These are phyloP conservation scores for Chamaecyparis obtusa DNA, from an alignment of 75 land plant species.

Conservation along the genomic window DNA sequence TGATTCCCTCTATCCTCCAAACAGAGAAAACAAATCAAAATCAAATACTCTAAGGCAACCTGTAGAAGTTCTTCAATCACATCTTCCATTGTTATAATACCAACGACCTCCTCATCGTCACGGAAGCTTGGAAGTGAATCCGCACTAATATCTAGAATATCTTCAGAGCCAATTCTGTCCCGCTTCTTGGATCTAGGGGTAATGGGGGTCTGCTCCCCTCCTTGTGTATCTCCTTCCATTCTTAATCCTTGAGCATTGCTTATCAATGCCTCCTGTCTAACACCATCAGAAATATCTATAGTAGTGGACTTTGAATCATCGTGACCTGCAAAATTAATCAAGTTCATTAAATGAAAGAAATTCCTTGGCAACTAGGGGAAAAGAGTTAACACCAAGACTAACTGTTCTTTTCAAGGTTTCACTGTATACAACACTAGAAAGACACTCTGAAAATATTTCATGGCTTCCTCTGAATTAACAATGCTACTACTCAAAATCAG, in stretches of 20 bases:
- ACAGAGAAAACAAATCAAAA: not conserved
- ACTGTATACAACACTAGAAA: not conserved
- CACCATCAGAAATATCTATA: conserved; percentile 8
- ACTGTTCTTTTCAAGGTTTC: not conserved
- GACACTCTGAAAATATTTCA: not conserved
- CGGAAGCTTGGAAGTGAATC: conserved; percentile 37
- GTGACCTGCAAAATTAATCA: conserved; percentile 5
- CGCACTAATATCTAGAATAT: conserved; percentile 47
- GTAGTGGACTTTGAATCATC: not conserved
- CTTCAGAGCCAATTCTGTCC: conserved; percentile 40
- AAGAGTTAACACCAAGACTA: not conserved
- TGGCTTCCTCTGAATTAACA: not conserved
- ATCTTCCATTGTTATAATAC: conserved; percentile 82
- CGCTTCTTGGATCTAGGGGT: conserved; percentile 26
- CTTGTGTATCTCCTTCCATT: conserved; percentile 12
- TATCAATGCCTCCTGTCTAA: not conserved
- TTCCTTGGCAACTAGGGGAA: not conserved
- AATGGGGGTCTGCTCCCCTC: not conserved
- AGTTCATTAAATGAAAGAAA: not conserved
- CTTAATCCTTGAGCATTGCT: conserved; percentile 1
- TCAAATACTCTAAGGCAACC: conserved; percentile 25
- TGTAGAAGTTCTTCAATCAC: conserved; percentile 79
- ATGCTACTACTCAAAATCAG: not conserved
- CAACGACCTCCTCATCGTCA: conserved; percentile 57
- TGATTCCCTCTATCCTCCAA: not conserved